Conservation (phyloP, 441 rosid genomes). For the Populus hybrid region DNA sequence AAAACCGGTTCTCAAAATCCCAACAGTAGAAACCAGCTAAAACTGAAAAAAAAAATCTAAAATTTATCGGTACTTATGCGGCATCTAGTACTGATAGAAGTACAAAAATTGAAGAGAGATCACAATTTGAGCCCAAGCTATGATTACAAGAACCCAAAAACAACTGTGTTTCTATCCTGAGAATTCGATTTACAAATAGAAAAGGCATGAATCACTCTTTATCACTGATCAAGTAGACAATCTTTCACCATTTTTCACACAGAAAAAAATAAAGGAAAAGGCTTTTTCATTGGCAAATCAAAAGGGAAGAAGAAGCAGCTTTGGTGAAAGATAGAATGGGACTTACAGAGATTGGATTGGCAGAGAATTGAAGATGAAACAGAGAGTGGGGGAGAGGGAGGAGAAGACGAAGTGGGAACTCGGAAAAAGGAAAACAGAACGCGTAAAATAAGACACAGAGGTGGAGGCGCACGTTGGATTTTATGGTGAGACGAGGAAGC, state of each 20-base stretch:
- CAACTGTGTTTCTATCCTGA: not conserved
- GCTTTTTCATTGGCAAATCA: not conserved
- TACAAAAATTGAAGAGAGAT: not conserved
- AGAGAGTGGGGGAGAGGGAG: not conserved
- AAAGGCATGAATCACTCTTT: not conserved
- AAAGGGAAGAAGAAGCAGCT: not conserved
- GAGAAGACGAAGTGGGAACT: not conserved
- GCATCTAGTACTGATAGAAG: not conserved
- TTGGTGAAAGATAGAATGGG: not conserved
- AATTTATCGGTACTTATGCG: not conserved
- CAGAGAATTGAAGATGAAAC: not conserved
- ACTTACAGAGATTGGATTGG: not conserved
- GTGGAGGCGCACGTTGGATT: not conserved
- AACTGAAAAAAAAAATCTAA: not conserved
- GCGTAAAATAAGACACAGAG: not conserved
- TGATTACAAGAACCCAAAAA: not conserved
- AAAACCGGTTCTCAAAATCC: slow-evolving; percentile 19
- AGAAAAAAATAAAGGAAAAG: not conserved
- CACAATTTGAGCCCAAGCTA: not conserved
- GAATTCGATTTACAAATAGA: not conserved
- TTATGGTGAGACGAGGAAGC: slow-evolving; percentile 15
- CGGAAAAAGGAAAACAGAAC: not conserved
- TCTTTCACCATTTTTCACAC: not conserved
- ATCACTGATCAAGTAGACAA: not conserved
- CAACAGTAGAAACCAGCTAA: not conserved